Evolutionary conservation across 1,284 basidiomycete species (phyloP).

Genomic region (Pseudozyma sp.): DNA sequence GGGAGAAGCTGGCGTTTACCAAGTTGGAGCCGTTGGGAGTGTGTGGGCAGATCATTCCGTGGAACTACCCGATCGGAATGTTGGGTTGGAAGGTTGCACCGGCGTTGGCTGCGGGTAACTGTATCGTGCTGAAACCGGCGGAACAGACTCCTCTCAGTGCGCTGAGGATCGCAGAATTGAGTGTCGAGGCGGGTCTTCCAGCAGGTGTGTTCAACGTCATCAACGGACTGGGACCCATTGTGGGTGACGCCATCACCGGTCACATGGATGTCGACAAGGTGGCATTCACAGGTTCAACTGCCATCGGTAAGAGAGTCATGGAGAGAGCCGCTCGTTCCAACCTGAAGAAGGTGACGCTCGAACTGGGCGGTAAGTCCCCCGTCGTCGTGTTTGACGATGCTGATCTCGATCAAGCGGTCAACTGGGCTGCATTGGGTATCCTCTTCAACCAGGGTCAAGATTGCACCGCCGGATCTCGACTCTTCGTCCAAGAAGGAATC

Average conservation of each 20-base stretch:
- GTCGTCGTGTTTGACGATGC: constrained; percentile 79
- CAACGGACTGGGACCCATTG: constrained; percentile 82
- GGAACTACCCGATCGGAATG: constrained; percentile 77
- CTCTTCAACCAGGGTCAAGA: constrained; percentile 74
- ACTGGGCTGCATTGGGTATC: constrained; percentile 82
- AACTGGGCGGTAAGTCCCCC: constrained; percentile 83
- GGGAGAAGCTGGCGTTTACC: constrained; percentile 75
- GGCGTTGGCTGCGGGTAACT: constrained; percentile 69
- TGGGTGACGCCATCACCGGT: constrained; percentile 75
- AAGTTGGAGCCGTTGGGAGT: constrained; percentile 93
- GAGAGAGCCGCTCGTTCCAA: constrained; percentile 84
- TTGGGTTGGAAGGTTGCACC: constrained; percentile 73
- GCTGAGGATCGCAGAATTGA: constrained; percentile 78
- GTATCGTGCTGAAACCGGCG: constrained; percentile 74
- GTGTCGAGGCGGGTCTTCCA: constrained; percentile 84
- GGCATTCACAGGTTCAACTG: constrained; percentile 74
- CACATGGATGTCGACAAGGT: constrained; percentile 78
- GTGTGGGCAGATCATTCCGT: constrained; percentile 69
- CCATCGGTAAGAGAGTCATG: constrained; percentile 80
- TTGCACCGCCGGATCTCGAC: constrained; percentile 78
- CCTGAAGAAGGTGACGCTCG: constrained; percentile 83
- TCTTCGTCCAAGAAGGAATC: constrained; percentile 77
- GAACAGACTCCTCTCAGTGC: constrained; percentile 78
- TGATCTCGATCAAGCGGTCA: constrained; percentile 69
- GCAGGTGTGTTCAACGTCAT: constrained; percentile 78